Conservation (phyloP, 257 asterid genomes). For the Vinca minor region DNA sequence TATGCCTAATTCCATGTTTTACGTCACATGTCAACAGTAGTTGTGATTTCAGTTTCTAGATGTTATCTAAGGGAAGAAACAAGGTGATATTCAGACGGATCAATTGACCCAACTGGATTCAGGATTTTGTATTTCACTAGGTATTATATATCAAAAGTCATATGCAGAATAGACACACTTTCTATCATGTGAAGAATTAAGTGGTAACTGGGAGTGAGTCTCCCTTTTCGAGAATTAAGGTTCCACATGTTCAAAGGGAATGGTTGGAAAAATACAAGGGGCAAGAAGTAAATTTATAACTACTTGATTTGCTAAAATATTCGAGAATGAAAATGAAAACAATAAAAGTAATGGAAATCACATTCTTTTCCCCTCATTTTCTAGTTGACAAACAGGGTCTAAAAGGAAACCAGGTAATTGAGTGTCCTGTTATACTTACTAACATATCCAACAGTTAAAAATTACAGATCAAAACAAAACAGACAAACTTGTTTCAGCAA, state of each 20-base stretch:
- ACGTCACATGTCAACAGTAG: background rate
- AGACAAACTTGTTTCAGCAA: background rate
- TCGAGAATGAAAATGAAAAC: background rate
- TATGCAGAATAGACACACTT: background rate
- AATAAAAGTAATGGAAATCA: no score
- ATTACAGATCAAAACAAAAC: background rate
- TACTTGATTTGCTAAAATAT: background rate
- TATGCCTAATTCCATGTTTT: background rate
- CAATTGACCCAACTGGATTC: background rate
- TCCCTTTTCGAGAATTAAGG: background rate
- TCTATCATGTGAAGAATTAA: no score
- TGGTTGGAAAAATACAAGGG: background rate
- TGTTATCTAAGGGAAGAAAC: background rate
- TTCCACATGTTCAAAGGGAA: background rate
- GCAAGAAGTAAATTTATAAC: background rate
- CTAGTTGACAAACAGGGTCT: background rate
- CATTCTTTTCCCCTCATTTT: background rate
- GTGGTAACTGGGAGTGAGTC: background rate
- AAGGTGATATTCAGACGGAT: background rate
- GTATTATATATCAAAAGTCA: no score
- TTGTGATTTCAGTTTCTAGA: background rate
- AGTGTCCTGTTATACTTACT: background rate
- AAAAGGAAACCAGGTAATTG: background rate
- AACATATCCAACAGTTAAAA: background rate
- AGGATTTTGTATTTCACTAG: background rate